Evolutionary conservation across 2,329 filamentous ascomycete species (phyloP).

Genomic region (Xylariaceae sp.): DNA sequence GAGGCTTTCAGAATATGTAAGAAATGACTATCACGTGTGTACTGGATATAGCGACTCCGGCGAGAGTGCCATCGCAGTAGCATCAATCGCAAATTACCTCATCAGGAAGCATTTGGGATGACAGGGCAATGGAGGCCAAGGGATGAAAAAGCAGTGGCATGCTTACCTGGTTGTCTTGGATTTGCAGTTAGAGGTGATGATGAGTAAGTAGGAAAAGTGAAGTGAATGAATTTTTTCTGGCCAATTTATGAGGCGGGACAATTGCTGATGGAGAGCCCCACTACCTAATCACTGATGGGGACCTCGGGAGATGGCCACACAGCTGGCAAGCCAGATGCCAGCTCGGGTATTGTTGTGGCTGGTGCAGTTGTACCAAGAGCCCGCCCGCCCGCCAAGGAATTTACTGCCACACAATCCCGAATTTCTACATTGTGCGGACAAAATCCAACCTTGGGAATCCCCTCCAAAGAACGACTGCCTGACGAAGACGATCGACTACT

Average conservation of each 20-base stretch:
- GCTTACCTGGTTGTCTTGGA: background rate
- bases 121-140: conserved; percentile 17
- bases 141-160: background rate
- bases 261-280: conserved; percentile 4
- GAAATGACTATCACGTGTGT: conserved; percentile 85
- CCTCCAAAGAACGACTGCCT: conserved; percentile 19
- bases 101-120: conserved; percentile 53
- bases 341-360: conserved; percentile 8
- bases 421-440: conserved; percentile 21
- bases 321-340: too few relatives aligned
- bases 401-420: conserved; percentile 20
- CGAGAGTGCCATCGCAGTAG: conserved; percentile 77
- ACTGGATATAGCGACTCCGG: conserved; percentile 80
- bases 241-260: conserved; percentile 11
- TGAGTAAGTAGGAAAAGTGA: background rate
- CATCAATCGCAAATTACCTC: conserved; percentile 99
- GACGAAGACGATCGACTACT: conserved; percentile 19
- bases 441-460: conserved; percentile 20
- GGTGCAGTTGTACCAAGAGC: background rate
- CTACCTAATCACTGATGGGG: too few relatives aligned
- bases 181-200: background rate
- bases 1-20: conserved; percentile 95
- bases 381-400: conserved; percentile 10
- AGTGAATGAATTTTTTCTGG: background rate
- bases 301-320: too few relatives aligned